These are phyloP conservation scores for Lepiota brunneoincarnata DNA, from an alignment of 768 basidiomycete genomes.

Conservation along the genomic window DNA sequence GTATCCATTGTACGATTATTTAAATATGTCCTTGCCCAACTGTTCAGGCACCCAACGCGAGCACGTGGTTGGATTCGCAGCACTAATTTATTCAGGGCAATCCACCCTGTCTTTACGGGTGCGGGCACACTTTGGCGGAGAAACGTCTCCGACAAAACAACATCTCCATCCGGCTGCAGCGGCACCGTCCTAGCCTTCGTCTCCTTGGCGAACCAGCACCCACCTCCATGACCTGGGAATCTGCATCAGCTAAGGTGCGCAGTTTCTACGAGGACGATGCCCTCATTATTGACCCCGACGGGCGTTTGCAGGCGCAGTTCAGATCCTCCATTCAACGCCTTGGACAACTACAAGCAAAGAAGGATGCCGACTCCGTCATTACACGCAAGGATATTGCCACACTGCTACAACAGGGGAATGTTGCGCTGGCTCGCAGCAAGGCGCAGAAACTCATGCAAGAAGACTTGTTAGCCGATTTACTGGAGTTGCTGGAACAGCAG, in stretches of 20 bases:
- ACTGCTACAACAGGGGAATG: conserved; percentile 57
- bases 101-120: background rate
- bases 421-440: conserved; percentile 67
- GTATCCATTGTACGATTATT: background rate
- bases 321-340: conserved; percentile 62
- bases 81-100: background rate
- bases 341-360: conserved; percentile 67
- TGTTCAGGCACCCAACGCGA: conserved; percentile 1
- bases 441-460: conserved; percentile 65
- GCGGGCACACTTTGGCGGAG: background rate
- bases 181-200: background rate
- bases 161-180: background rate
- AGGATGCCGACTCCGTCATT: conserved; percentile 61
- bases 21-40: background rate
- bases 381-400: conserved; percentile 68
- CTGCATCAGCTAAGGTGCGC: conserved; percentile 34
- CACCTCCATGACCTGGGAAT: conserved; percentile 28
- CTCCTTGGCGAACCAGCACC: background rate
- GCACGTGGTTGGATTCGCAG: conserved; percentile 5
- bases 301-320: conserved; percentile 50
- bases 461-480: conserved; percentile 57
- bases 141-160: background rate
- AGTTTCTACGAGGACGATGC: background rate
- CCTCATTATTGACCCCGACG: background rate
- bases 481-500: conserved; percentile 66